phyloP scores from a whole-genome alignment of 371 early-diverging fungal species.

The Nematocida major region DNA sequence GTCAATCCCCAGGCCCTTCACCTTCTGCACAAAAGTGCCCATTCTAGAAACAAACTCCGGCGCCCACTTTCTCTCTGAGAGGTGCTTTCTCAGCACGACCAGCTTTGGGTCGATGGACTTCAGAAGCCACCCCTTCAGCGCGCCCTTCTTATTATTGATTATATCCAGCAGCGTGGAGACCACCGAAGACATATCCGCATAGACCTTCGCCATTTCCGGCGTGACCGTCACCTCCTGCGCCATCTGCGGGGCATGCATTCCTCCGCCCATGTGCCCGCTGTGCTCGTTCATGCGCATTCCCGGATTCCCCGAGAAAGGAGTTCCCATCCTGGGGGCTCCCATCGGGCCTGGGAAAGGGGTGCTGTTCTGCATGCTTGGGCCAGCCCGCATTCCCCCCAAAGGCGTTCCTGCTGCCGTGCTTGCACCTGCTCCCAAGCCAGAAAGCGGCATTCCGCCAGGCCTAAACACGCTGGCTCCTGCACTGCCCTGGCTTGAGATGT shows the following conservation, averaged over 20 bases:
- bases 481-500: too few relatives aligned
- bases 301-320: too few relatives aligned
- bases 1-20: conserved; percentile 11
- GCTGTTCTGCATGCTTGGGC: too few relatives aligned
- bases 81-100: conserved; percentile 17
- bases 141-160: conserved; percentile 36
- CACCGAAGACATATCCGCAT: not conserved
- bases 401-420: not conserved
- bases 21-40: conserved; percentile 11
- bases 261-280: too few relatives aligned
- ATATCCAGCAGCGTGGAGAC: conserved; percentile 3
- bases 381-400: too few relatives aligned
- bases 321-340: too few relatives aligned
- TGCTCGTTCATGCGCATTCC: too few relatives aligned
- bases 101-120: conserved; percentile 48
- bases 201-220: conserved; percentile 22
- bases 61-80: conserved; percentile 29
- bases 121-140: conserved; percentile 42
- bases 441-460: not conserved
- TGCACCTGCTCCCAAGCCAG: too few relatives aligned
- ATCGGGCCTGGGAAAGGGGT: too few relatives aligned
- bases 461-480: conserved; percentile 1
- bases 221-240: conserved; percentile 13
- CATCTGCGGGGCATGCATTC: too few relatives aligned
- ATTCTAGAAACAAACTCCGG: conserved; percentile 18